These are phyloP conservation scores for Grosmannia clavigera DNA, from an alignment of 2,329 filamentous ascomycete genomes.

Conservation along the genomic window DNA sequence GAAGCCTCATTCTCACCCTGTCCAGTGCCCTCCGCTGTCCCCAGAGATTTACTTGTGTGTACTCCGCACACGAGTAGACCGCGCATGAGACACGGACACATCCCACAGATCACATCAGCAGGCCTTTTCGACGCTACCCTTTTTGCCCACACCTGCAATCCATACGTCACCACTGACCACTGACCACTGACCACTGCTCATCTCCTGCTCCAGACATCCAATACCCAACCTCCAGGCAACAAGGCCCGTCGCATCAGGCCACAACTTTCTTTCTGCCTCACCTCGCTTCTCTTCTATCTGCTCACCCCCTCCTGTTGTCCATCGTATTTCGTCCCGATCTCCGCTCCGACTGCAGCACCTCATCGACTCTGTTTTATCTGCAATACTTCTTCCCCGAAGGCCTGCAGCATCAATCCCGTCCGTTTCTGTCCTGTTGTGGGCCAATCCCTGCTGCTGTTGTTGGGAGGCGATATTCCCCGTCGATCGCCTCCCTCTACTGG, in stretches of 20 bases:
- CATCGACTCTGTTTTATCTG: neutral
- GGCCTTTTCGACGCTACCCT: neutral
- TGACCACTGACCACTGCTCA: neutral
- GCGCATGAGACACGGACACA: too few relatives aligned
- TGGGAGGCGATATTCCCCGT: constrained; percentile 1
- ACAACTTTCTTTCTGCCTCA: constrained; percentile 3
- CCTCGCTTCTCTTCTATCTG: neutral
- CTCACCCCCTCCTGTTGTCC: neutral
- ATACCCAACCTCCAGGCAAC: constrained; percentile 3
- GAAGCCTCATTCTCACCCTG: neutral
- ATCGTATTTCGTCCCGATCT: neutral
- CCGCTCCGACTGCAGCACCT: neutral
- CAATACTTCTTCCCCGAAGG: neutral
- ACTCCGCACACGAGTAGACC: neutral
- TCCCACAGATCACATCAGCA: neutral
- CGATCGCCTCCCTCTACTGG: constrained; percentile 1
- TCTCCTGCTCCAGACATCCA: neutral
- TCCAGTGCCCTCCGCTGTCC: neutral
- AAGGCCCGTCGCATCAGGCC: constrained; percentile 9
- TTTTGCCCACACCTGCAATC: neutral
- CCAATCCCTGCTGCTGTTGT: neutral
- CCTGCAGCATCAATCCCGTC: neutral
- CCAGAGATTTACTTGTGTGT: neutral
- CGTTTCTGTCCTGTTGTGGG: neutral
- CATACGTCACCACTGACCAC: neutral